Percentiles rank a stretch among this genome's conserved stretches.
These are phyloP conservation scores for Amanita fuliginea DNA, from an alignment of 768 basidiomycete species.

Conservation along the genomic window DNA sequence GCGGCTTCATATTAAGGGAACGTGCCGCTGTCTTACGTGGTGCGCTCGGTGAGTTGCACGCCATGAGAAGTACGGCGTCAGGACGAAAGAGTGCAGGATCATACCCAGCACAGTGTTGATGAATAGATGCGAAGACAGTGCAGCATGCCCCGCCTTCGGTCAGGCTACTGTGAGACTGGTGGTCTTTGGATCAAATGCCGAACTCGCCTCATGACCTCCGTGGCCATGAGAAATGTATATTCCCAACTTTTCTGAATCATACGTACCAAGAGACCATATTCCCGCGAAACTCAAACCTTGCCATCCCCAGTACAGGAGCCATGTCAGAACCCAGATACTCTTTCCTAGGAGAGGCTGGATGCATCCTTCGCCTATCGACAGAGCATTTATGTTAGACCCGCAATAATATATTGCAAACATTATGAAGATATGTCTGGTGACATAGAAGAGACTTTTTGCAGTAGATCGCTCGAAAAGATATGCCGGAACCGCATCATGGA, in stretches of 20 bases:
- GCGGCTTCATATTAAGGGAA: neutral
- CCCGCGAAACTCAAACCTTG: constrained; percentile 36
- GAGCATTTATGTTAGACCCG: constrained; percentile 23
- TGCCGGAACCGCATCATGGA: constrained; percentile 37
- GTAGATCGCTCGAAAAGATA: constrained; percentile 37
- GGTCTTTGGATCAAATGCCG: neutral
- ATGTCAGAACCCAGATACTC: constrained; percentile 19
- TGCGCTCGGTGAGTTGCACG: constrained; percentile 50
- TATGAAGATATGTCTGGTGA: constrained; percentile 29
- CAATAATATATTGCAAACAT: constrained; percentile 26
- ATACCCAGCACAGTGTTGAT: constrained; percentile 31
- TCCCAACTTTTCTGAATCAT: neutral
- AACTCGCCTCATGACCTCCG: constrained; percentile 32
- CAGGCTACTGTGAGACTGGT: neutral
- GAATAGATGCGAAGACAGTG: constrained; percentile 26
- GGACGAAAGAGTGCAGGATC: constrained; percentile 31
- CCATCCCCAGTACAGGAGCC: constrained; percentile 40
- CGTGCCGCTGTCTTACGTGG: constrained; percentile 37
- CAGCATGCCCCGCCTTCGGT: constrained; percentile 36
- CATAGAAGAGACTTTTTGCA: constrained; percentile 29
- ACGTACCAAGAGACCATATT: constrained; percentile 32
- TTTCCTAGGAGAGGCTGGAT: neutral
- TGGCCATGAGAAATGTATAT: neutral
- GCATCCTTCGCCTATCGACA: neutral
- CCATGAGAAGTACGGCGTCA: constrained; percentile 59